Conservation (phyloP, 192 early-diverging fungal species). For the Umbelopsis vinacea region DNA sequence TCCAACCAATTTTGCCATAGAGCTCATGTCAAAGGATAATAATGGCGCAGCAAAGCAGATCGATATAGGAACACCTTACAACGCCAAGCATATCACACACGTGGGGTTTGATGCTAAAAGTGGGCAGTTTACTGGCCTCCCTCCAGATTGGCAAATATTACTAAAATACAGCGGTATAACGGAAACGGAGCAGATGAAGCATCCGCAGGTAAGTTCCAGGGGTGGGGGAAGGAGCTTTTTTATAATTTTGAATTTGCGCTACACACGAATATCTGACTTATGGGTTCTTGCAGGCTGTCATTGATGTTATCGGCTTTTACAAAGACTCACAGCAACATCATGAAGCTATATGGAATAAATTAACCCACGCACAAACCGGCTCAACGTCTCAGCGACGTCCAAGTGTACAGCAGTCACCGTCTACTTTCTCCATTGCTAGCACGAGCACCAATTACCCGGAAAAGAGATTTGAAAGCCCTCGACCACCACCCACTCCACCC, state of each 20-base stretch:
- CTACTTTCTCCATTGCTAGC: background rate
- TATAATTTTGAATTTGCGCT: background rate
- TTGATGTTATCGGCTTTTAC: conserved; percentile 84
- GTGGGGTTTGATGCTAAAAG: conserved; percentile 97
- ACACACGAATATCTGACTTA: background rate
- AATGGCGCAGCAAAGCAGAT: conserved; percentile 59
- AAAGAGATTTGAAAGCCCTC: conserved; percentile 13
- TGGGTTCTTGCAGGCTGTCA: conserved; percentile 62
- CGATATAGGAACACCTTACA: conserved; percentile 95
- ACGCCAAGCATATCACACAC: conserved; percentile 95
- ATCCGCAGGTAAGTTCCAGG: conserved; percentile 70
- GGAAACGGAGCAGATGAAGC: conserved; percentile 87
- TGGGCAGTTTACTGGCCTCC: conserved; percentile 93
- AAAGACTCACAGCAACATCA: conserved; percentile 51
- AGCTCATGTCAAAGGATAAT: conserved; percentile 53
- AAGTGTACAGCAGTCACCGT: background rate
- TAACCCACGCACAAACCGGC: background rate
- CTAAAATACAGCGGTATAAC: conserved; percentile 93
- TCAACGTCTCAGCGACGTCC: background rate
- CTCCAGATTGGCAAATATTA: conserved; percentile 90
- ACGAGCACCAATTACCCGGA: background rate
- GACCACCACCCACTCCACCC: conserved; percentile 5
- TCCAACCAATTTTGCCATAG: conserved; percentile 16
- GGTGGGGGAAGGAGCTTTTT: no score
- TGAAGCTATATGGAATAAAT: conserved; percentile 16